Evolutionary conservation across 179 eudicot species (phyloP).

Genomic region (Patellifolia procumbens): DNA sequence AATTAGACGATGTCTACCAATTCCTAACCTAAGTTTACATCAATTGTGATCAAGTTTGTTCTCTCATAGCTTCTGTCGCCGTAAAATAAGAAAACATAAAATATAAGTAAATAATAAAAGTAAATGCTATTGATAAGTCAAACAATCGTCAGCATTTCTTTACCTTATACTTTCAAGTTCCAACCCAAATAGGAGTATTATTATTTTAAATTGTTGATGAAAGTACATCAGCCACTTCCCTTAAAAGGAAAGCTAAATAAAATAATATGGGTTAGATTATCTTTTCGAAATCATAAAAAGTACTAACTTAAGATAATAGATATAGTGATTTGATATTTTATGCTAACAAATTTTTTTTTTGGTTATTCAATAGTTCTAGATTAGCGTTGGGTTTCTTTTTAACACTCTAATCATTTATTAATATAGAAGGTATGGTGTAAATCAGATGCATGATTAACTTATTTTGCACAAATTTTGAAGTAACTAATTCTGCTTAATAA

Average conservation of each 20-base stretch:
- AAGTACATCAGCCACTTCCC: constrained; percentile 16
- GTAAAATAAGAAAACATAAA: background rate
- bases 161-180: background rate
- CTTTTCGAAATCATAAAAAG: constrained; percentile 17
- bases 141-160: background rate
- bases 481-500: too few relatives aligned
- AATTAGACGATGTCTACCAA: too few relatives aligned
- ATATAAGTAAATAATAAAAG: background rate
- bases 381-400: too few relatives aligned
- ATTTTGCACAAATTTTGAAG: too few relatives aligned
- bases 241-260: constrained; percentile 28
- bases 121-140: background rate
- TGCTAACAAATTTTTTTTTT: too few relatives aligned
- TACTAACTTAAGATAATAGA: background rate
- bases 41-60: too few relatives aligned
- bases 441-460: too few relatives aligned
- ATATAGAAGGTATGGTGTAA: too few relatives aligned
- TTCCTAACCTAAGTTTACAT: too few relatives aligned
- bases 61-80: too few relatives aligned
- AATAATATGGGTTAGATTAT: constrained; percentile 21
- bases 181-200: background rate
- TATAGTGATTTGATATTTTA: background rate
- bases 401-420: too few relatives aligned
- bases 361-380: too few relatives aligned
- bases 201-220: background rate